A percentile compares a stretch with the other conserved stretches of the same genome.
phyloP scores from a whole-genome alignment of 768 basidiomycete genomes.

The Rhizopogon vinicolor region DNA sequence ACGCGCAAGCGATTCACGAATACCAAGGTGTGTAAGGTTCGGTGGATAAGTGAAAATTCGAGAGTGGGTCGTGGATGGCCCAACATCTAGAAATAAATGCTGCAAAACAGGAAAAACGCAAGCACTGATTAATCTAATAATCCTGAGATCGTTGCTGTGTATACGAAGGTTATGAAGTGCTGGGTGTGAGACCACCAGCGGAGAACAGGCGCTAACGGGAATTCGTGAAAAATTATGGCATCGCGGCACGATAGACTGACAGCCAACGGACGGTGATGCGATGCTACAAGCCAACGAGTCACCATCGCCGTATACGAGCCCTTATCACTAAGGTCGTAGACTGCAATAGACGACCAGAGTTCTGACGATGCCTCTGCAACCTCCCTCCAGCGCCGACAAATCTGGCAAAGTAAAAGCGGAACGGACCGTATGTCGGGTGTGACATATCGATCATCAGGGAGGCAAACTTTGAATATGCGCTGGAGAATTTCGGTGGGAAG shows the following conservation, averaged over 20 bases:
- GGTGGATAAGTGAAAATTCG: slow-evolving; percentile 8
- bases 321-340: too few species aligned
- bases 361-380: slow-evolving; percentile 25
- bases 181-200: slow-evolving; percentile 15
- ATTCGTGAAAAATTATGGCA: too few species aligned
- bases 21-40: slow-evolving; percentile 10
- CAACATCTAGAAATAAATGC: neutral
- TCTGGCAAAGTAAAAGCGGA: slow-evolving; percentile 27
- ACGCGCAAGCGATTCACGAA: slow-evolving; percentile 8
- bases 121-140: slow-evolving; percentile 11
- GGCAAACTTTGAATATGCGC: slow-evolving; percentile 24
- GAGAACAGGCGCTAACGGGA: neutral
- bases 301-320: slow-evolving; percentile 18
- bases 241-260: slow-evolving; percentile 7
- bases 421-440: slow-evolving; percentile 16
- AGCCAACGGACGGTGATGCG: slow-evolving; percentile 17
- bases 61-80: neutral
- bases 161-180: slow-evolving; percentile 15
- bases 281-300: slow-evolving; percentile 17
- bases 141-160: slow-evolving; percentile 12
- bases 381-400: slow-evolving; percentile 28
- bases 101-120: slow-evolving; percentile 6
- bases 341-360: slow-evolving; percentile 25
- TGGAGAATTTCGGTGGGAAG: slow-evolving; percentile 28
- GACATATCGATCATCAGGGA: slow-evolving; percentile 18